Percentiles rank a stretch among this genome's conserved stretches.
These are phyloP conservation scores for Rubia occidens DNA, from an alignment of 305 asterid species.

Conservation along the genomic window DNA sequence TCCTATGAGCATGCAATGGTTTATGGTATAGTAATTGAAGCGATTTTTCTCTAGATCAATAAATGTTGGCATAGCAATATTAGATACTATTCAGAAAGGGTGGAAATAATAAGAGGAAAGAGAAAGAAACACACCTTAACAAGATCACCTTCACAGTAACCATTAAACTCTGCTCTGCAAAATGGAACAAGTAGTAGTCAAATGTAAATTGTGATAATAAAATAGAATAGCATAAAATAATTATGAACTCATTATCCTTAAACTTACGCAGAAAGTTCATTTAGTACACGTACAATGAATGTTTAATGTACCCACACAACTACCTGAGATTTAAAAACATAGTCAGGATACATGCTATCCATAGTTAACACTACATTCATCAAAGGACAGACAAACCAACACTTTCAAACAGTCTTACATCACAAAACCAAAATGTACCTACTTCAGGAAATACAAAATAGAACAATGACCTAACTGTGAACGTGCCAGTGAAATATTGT, in stretches of 20 bases:
- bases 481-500: too few species aligned
- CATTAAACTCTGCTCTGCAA: constrained; percentile 93
- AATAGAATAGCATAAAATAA: neutral
- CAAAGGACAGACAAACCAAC: too few species aligned
- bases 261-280: constrained; percentile 84
- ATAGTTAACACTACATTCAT: too few species aligned
- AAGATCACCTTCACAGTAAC: constrained; percentile 83
- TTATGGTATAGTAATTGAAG: too few species aligned
- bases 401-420: too few species aligned
- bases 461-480: too few species aligned
- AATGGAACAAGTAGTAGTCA: constrained; percentile 13
- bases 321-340: too few species aligned
- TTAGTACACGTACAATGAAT: constrained; percentile 51
- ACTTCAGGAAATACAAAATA: too few species aligned
- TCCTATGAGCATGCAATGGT: neutral
- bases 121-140: constrained; percentile 49
- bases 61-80: neutral
- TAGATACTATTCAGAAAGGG: neutral
- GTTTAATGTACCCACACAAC: too few species aligned
- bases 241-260: neutral
- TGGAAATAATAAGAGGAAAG: neutral
- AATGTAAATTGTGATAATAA: constrained; percentile 5
- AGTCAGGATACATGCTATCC: too few species aligned
- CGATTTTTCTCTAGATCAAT: neutral
- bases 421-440: too few species aligned